Evolutionary conservation across 2,329 filamentous ascomycete species (phyloP).

Genomic region (Zymoseptoria crescenta): DNA sequence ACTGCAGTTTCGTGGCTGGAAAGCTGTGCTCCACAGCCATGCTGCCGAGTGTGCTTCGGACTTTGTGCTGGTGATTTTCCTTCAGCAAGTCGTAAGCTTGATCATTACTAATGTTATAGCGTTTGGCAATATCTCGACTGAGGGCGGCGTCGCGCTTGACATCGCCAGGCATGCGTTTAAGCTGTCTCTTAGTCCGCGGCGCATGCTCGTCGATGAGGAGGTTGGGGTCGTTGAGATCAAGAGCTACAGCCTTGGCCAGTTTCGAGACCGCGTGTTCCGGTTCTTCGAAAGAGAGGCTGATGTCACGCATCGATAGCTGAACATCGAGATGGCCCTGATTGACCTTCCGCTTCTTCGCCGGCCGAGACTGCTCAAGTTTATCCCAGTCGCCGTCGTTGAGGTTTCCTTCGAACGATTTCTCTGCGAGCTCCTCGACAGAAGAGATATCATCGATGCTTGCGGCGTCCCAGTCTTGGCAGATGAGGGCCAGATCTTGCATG

Average conservation of each 20-base stretch:
- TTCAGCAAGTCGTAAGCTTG: conserved; percentile 92
- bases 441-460: conserved; percentile 45
- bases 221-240: conserved; percentile 83
- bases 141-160: conserved; percentile 61
- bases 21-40: conserved; percentile 91
- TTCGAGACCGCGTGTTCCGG: conserved; percentile 66
- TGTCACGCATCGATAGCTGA: conserved; percentile 13
- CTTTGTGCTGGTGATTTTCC: conserved; percentile 93
- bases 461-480: conserved; percentile 79
- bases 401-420: conserved; percentile 10
- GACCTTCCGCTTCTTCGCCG: conserved; percentile 60
- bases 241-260: conserved; percentile 67
- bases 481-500: conserved; percentile 71
- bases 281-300: conserved; percentile 58
- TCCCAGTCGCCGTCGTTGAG: conserved; percentile 30
- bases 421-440: conserved; percentile 25
- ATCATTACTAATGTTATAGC: conserved; percentile 96
- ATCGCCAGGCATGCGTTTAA: conserved; percentile 40
- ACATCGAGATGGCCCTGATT: conserved; percentile 22
- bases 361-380: conserved; percentile 29
- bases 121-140: conserved; percentile 63
- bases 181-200: conserved; percentile 51
- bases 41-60: conserved; percentile 83
- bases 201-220: conserved; percentile 75
- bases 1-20: conserved; percentile 83